phyloP scores from a whole-genome alignment of 1,139 yeast genomes.

The Candida gigantensis region DNA sequence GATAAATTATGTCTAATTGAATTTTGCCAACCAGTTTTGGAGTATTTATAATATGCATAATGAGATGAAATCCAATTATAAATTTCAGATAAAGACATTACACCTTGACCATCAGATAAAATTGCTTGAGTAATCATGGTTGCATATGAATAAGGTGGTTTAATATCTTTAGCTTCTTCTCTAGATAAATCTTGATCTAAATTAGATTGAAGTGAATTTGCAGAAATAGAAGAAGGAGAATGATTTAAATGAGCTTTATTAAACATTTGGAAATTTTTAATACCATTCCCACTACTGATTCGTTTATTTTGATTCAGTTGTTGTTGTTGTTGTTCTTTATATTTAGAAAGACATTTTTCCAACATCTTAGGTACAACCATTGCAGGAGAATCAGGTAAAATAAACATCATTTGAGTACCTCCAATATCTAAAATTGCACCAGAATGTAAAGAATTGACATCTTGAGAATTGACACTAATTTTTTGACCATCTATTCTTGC shows the following conservation, averaged over 20 bases:
- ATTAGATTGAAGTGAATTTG: conserved; percentile 47
- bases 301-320: conserved; percentile 1
- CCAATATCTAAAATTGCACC: conserved; percentile 93
- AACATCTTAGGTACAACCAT: conserved; percentile 54
- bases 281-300: conserved; percentile 16
- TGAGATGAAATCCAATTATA: conserved; percentile 86
- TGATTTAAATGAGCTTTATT: conserved; percentile 43
- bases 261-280: conserved; percentile 57
- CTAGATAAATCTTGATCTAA: conserved; percentile 74
- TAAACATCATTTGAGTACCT: conserved; percentile 98
- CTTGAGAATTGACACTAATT: conserved; percentile 48
- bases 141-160: conserved; percentile 96
- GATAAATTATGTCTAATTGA: conserved; percentile 62
- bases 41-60: conserved; percentile 87
- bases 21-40: conserved; percentile 86
- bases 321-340: conserved; percentile 21
- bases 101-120: conserved; percentile 82
- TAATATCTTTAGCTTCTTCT: conserved; percentile 88
- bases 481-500: conserved; percentile 80
- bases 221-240: conserved; percentile 42
- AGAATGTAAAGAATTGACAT: conserved; percentile 62
- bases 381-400: conserved; percentile 90
- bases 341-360: conserved; percentile 34
- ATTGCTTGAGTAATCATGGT: conserved; percentile 98
- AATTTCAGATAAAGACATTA: conserved; percentile 85